Conservation (phyloP, 768 basidiomycete genomes). For the Termitomyces titanicus region DNA sequence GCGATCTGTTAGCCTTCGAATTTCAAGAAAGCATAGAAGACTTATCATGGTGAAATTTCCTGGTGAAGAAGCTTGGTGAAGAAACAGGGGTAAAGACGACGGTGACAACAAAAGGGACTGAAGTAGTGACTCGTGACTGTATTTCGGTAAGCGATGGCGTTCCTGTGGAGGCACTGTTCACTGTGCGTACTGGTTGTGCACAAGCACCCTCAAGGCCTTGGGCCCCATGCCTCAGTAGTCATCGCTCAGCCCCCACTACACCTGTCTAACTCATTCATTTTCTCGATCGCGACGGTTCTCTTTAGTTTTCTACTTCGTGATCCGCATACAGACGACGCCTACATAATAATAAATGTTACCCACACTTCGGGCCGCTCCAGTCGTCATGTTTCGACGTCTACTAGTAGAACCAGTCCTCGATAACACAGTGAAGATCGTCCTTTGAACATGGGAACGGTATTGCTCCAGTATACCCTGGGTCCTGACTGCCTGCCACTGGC, state of each 20-base stretch:
- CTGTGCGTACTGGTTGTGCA: no score
- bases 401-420: constrained; percentile 38
- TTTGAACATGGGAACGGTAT: constrained; percentile 52
- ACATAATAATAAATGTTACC: neutral
- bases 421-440: constrained; percentile 63
- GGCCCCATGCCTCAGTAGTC: no score
- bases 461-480: constrained; percentile 15
- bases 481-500: constrained; percentile 6
- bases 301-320: neutral
- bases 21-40: constrained; percentile 12
- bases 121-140: constrained; percentile 8
- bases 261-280: neutral
- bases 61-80: constrained; percentile 1
- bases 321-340: constrained; percentile 1
- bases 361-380: neutral
- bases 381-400: constrained; percentile 1
- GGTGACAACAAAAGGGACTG: constrained; percentile 5
- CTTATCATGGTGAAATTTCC: constrained; percentile 55
- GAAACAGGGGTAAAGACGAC: neutral
- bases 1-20: constrained; percentile 15
- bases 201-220: no score
- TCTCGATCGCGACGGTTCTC: neutral
- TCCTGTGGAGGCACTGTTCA: no score
- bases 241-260: neutral
- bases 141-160: no score